Percentiles rank a stretch among this genome's conserved stretches.
phyloP scores from a whole-genome alignment of 345 rosid genomes.

The Hibiscus trionum region DNA sequence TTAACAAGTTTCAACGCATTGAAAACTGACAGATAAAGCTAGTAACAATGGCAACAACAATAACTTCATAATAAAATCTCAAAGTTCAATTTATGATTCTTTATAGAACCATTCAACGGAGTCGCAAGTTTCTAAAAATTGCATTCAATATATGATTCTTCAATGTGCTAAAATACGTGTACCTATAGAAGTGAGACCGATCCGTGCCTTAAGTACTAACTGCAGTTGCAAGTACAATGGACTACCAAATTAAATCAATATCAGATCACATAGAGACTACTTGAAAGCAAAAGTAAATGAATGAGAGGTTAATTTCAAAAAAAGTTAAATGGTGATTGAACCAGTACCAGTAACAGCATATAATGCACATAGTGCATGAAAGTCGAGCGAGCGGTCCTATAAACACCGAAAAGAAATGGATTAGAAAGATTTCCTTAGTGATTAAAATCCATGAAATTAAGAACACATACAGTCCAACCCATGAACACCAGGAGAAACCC shows the following conservation, averaged over 20 bases:
- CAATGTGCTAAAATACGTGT: neutral
- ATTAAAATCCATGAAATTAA: neutral
- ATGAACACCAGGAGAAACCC: neutral
- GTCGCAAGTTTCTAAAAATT: neutral
- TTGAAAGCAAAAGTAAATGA: neutral
- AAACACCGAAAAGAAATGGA: slow-evolving; percentile 12
- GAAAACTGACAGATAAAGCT: neutral
- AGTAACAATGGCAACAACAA: neutral
- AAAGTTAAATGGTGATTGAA: neutral
- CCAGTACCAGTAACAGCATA: slow-evolving; percentile 93
- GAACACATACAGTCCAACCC: neutral
- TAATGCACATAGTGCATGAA: slow-evolving; percentile 72
- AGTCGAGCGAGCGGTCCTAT: slow-evolving; percentile 98
- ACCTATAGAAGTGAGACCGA: neutral
- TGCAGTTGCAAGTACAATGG: neutral
- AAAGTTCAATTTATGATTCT: neutral
- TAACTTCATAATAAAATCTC: neutral
- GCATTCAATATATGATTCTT: neutral
- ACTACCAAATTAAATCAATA: neutral
- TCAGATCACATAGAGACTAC: neutral
- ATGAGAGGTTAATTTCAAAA: neutral
- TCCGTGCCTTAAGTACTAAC: neutral
- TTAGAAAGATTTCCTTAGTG: slow-evolving; percentile 12
- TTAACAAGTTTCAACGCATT: neutral
- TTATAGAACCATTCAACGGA: neutral